These are phyloP conservation scores for Ceratocystis destructans DNA, from an alignment of 2,329 filamentous ascomycete genomes.

Conservation along the genomic window DNA sequence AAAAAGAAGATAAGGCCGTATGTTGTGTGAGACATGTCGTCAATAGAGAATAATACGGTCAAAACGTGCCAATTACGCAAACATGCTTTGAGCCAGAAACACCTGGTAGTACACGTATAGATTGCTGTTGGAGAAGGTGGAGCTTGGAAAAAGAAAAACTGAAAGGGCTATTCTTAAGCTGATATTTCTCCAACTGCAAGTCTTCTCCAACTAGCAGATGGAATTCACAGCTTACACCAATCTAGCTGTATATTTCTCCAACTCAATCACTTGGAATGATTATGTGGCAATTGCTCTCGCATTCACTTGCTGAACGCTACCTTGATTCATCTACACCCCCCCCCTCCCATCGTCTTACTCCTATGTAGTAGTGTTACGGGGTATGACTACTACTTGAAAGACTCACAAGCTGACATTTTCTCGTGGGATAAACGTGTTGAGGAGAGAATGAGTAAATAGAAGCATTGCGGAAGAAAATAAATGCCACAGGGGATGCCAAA, in stretches of 20 bases:
- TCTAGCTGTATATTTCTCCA: background rate
- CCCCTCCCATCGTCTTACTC: too few relatives aligned
- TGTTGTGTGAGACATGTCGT: conserved; percentile 5
- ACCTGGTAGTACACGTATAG: background rate
- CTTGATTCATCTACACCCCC: background rate
- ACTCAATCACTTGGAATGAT: background rate
- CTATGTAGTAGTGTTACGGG: too few relatives aligned
- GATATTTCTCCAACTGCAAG: too few relatives aligned
- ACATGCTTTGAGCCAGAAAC: background rate
- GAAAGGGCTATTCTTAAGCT: too few relatives aligned
- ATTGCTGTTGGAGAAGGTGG: background rate
- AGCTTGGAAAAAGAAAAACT: too few relatives aligned
- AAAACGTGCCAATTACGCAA: background rate
- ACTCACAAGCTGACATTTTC: background rate
- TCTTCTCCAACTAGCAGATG: too few relatives aligned
- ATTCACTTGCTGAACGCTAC: background rate
- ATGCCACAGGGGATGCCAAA: background rate
- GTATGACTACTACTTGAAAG: too few relatives aligned
- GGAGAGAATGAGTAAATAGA: background rate
- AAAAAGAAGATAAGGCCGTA: background rate
- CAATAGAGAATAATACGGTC: background rate
- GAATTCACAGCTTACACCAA: too few relatives aligned
- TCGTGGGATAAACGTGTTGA: background rate
- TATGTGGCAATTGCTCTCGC: background rate
- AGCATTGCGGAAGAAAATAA: background rate